Conservation (phyloP, 345 rosid genomes). For the Linum usitatissimum region DNA sequence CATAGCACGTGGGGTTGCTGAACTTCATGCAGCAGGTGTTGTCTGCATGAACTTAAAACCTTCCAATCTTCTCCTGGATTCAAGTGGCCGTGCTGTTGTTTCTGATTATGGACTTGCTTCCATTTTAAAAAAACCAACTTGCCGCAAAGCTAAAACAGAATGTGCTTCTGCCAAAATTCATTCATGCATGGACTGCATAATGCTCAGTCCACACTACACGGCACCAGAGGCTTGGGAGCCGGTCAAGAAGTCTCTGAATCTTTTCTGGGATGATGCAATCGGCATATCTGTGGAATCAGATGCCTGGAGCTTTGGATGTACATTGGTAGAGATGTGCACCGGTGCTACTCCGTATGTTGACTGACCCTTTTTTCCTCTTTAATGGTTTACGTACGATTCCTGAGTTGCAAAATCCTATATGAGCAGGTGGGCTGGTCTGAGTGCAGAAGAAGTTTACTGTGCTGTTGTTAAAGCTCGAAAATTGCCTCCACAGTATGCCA, state of each 20-base stretch:
- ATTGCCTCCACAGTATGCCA: slow-evolving; percentile 90
- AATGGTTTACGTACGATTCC: slow-evolving; percentile 2
- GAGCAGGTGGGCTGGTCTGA: slow-evolving; percentile 88
- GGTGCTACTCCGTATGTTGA: slow-evolving; percentile 90
- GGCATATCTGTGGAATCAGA: slow-evolving; percentile 87
- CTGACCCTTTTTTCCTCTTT: slow-evolving; percentile 8
- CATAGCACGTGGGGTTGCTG: slow-evolving; percentile 84
- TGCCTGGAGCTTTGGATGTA: slow-evolving; percentile 99
- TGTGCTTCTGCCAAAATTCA: slow-evolving; percentile 54
- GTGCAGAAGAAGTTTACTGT: slow-evolving; percentile 81
- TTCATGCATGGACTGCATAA: slow-evolving; percentile 77
- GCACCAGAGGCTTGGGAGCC: slow-evolving; percentile 99
- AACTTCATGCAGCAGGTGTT: slow-evolving; percentile 96
- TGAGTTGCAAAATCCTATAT: slow-evolving; percentile 9
- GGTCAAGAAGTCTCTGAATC: slow-evolving; percentile 67
- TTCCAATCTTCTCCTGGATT: slow-evolving; percentile 85
- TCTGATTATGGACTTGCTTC: slow-evolving; percentile 91
- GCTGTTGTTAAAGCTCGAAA: slow-evolving; percentile 75
- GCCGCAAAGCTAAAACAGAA: slow-evolving; percentile 56
- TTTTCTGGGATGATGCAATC: slow-evolving; percentile 88
- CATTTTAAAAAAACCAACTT: slow-evolving; percentile 77
- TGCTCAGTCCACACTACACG: slow-evolving; percentile 80
- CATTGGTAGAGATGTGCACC: slow-evolving; percentile 98
- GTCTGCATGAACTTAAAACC: slow-evolving; percentile 95
- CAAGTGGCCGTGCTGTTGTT: slow-evolving; percentile 72